Percentiles rank a stretch among this genome's conserved stretches.
These are phyloP conservation scores for Musa itinerans DNA, from an alignment of 176 grass and related monocot genomes.

Conservation along the genomic window DNA sequence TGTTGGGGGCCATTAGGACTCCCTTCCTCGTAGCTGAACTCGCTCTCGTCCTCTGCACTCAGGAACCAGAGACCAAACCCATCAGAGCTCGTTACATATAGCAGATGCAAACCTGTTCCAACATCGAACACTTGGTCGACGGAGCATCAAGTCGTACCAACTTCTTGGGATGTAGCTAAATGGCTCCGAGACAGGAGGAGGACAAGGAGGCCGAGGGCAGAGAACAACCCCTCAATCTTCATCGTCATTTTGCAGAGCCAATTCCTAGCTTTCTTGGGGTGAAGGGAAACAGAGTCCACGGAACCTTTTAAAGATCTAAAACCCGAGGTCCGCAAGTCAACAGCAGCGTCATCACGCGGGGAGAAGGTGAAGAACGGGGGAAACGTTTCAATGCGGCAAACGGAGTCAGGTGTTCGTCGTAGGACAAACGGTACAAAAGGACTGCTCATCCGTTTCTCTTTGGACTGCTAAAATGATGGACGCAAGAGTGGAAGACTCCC, in stretches of 20 bases:
- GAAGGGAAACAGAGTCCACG: background rate
- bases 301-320: background rate
- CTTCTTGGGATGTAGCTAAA: background rate
- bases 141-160: background rate
- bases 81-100: too few relatives aligned
- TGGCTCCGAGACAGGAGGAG: background rate
- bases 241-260: background rate
- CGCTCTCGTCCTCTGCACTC: slow-evolving; percentile 34
- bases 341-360: too few relatives aligned
- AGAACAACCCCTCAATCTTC: background rate
- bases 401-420: too few relatives aligned
- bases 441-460: too few relatives aligned
- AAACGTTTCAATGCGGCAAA: too few relatives aligned
- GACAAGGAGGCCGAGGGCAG: background rate
- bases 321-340: too few relatives aligned
- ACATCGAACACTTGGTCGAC: background rate
- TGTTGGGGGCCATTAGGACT: slow-evolving; percentile 39
- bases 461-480: too few relatives aligned
- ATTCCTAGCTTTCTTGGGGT: background rate
- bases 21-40: slow-evolving; percentile 50
- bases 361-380: too few relatives aligned
- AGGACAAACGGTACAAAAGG: too few relatives aligned
- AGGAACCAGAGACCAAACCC: background rate
- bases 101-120: too few relatives aligned
- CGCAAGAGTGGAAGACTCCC: too few relatives aligned